Conservation (phyloP, 257 asterid genomes). For the Solanum bulbocastanum region DNA sequence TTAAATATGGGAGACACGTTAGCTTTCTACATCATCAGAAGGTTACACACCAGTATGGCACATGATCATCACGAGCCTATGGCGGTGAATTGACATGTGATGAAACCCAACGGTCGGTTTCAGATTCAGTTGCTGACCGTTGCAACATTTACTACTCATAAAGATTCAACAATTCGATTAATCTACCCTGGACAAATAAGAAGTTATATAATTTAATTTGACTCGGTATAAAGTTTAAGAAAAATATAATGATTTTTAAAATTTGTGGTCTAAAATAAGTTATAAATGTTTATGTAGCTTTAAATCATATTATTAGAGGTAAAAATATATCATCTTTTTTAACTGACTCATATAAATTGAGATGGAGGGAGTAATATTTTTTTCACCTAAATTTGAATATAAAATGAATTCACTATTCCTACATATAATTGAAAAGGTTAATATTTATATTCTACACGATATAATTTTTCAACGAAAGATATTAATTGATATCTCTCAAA, state of each 20-base stretch:
- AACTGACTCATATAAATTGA: too few species aligned
- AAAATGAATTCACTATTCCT: neutral
- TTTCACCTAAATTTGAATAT: neutral
- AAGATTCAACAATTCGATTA: neutral
- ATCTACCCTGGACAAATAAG: too few species aligned
- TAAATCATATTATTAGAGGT: too few species aligned
- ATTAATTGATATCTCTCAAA: neutral
- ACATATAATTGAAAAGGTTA: too few species aligned
- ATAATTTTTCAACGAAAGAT: too few species aligned
- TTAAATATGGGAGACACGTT: neutral
- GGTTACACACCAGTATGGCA: neutral
- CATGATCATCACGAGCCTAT: slow-evolving; percentile 1
- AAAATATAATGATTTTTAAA: too few species aligned
- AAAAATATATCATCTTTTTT: too few species aligned
- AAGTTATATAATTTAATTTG: neutral
- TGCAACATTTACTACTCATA: slow-evolving; percentile 8
- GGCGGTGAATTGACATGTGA: neutral
- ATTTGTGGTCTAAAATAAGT: too few species aligned
- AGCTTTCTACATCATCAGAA: neutral
- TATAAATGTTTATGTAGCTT: too few species aligned
- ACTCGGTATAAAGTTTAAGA: too few species aligned
- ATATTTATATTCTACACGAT: neutral
- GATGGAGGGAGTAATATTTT: too few species aligned
- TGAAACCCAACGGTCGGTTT: slow-evolving; percentile 28
- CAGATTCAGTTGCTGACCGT: slow-evolving; percentile 30